Base-by-base conservation (phyloP, 257 asterid species). In the Solanum ahanhuiri region DNA sequence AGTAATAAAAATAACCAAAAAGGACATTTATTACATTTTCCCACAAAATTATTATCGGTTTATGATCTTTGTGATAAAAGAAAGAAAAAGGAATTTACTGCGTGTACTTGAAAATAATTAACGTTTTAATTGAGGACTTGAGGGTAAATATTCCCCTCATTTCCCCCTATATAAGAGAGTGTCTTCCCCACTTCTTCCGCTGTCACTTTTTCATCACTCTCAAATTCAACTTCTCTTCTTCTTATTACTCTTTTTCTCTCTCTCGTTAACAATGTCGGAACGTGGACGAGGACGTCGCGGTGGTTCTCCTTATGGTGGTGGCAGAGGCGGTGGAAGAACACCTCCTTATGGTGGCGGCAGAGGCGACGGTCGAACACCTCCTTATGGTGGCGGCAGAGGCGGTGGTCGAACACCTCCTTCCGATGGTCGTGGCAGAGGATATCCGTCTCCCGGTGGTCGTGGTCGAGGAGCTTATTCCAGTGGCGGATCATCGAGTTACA, bases 251-350 rank as follows among this genome's bases (percentile, higher is more conserved):
- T 12, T 12, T 37, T 4, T 23, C 0, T 45, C 11, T 28, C 67
- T 81, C 67, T 39, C 37, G 35, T n/a, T 34, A 63, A 7, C 31
- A 88, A 88, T 88, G 90, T 83, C 90, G 2, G 90, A 84, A 11
- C 76, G 89, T 43, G 88, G 88, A 14, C 84, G 88, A 8, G 89
- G 89, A 14, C 82, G 88, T n/a, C 41, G 88, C 2, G 37, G 89
- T 1, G 81, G 89, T 3, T 34, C 81, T 14, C 22, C 81, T 37
- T 30, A 35, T 8, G 86, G 85, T 37, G 66, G 86, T 1, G 79
- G 83, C 15, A 60, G 88, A 5, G 81, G 85, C 5, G 73, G 76
- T 23, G 87, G 63, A 6, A 3, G 63, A 54, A 54, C 63, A 54
- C 63, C 81, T 14, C 28, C 81, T 37, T 37, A 35, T 5, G 86